Evolutionary conservation across 768 basidiomycete genomes (phyloP).

Genomic region (Cyclocybe cylindracea): DNA sequence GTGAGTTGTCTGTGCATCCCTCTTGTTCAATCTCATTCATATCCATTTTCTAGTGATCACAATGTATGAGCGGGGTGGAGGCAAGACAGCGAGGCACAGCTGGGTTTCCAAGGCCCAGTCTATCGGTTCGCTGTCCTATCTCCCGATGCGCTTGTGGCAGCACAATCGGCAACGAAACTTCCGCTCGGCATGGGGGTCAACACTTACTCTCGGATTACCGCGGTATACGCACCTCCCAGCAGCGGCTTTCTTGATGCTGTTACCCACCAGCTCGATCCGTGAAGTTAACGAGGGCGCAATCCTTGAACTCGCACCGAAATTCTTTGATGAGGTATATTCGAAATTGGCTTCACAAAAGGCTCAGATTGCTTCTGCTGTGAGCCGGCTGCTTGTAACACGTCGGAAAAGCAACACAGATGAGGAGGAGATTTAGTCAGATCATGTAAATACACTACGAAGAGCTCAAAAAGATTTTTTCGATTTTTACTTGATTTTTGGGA

Average conservation of each 20-base stretch:
- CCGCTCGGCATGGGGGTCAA: neutral
- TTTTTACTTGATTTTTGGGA: too few relatives aligned
- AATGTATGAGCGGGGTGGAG: conserved; percentile 7
- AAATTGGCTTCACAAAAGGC: too few relatives aligned
- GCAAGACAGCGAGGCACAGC: conserved; percentile 7
- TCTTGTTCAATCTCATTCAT: neutral
- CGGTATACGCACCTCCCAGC: conserved; percentile 1
- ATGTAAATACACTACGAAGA: too few relatives aligned
- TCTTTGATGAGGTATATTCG: too few relatives aligned
- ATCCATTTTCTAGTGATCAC: conserved; percentile 5
- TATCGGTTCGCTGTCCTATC: conserved; percentile 8
- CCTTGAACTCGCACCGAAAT: too few relatives aligned
- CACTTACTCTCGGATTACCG: neutral
- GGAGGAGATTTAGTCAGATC: too few relatives aligned
- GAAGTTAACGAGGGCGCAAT: too few relatives aligned
- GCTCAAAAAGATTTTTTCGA: too few relatives aligned
- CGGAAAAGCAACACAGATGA: too few relatives aligned
- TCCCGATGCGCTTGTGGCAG: conserved; percentile 4
- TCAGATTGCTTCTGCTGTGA: too few relatives aligned
- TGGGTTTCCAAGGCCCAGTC: conserved; percentile 5
- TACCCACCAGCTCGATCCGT: too few relatives aligned
- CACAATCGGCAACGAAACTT: neutral
- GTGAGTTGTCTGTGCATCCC: neutral
- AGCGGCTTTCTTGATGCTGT: neutral
- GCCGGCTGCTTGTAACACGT: too few relatives aligned